Evolutionary conservation across 345 rosid genomes (phyloP), one percentile per base, ranked within the genome.

Genomic region (Acer campestre): DNA sequence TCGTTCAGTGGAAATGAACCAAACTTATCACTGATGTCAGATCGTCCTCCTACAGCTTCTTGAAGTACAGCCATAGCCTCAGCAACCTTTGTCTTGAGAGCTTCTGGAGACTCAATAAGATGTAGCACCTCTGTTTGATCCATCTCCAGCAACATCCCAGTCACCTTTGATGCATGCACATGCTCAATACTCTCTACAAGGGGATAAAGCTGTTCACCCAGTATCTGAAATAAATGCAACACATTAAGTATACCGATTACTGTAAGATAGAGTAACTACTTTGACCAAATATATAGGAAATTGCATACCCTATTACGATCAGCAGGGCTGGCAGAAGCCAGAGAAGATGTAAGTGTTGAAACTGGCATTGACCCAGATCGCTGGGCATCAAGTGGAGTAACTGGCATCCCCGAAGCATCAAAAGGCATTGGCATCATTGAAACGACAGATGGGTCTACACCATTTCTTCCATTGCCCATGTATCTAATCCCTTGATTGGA

Each of bases 91-190:
- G 81, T 84, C 84, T 78, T 89, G 18, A 92, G 85, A 49, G 93
- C 94, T 76, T 87, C 93, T 0, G 89, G 92, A 61, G 98, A 88
- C 78, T 91, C 94, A 0, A 92, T 81, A 59, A 94, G 93, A 84
- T 86, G 90, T 4, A 90, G 79, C 17, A 91, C 90, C 87, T 94
- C 98, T 0, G 90, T 84, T 48, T 78, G 91, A 55, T 93, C 94
- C 91, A 94, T 92, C 85, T 92, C 97, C 76, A 94, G 80, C 76
- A 94, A 67, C 91, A 91, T 87, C 14, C 96, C 98, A 0, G 97
- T 91, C 22, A 94, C 93, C 85, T 92, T 91, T 0, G 86, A 85
- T 6, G 69, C 86, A 51, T 90, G 84, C n/a, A 76, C 84, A 16
- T 89, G 91, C 80, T 89, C 93, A 1, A 90, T 84, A 71, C 79